Percentiles rank a stretch among this genome's conserved stretches.
Evolutionary conservation across 352 stramenopile species (phyloP).

Genomic region (Pseudoperonospora humuli): DNA sequence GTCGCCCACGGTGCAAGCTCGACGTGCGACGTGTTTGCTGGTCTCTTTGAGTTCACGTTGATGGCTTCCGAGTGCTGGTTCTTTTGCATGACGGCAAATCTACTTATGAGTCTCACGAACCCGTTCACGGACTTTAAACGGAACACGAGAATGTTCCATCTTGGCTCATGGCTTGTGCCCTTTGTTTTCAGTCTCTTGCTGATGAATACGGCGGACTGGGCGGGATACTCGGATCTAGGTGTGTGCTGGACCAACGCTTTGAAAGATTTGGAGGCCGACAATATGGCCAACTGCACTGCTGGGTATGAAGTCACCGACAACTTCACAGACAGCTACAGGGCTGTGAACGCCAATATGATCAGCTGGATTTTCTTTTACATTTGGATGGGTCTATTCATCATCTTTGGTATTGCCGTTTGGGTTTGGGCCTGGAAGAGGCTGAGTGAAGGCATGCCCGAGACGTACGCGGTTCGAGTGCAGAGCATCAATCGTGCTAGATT

Average conservation of each 20-base stretch:
- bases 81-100: slow-evolving; percentile 85
- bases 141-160: slow-evolving; percentile 78
- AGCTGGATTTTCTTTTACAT: slow-evolving; percentile 86
- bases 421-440: slow-evolving; percentile 82
- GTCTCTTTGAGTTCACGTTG: slow-evolving; percentile 80
- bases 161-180: slow-evolving; percentile 72
- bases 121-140: slow-evolving; percentile 87
- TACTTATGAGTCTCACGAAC: slow-evolving; percentile 84
- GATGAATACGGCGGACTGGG: slow-evolving; percentile 67
- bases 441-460: slow-evolving; percentile 83
- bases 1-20: slow-evolving; percentile 27
- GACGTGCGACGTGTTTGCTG: slow-evolving; percentile 68
- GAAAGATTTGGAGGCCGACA: slow-evolving; percentile 40
- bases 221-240: slow-evolving; percentile 77
- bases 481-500: slow-evolving; percentile 85
- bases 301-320: slow-evolving; percentile 52
- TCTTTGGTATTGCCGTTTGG: slow-evolving; percentile 76
- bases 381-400: slow-evolving; percentile 78
- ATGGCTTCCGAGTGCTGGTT: slow-evolving; percentile 85
- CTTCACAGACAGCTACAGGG: slow-evolving; percentile 56
- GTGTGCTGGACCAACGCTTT: slow-evolving; percentile 85
- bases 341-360: slow-evolving; percentile 80
- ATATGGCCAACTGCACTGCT: slow-evolving; percentile 20
- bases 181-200: slow-evolving; percentile 59
- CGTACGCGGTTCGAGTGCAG: slow-evolving; percentile 76